Conservation (phyloP, 345 rosid genomes). For the Arabidopsis suecica region DNA sequence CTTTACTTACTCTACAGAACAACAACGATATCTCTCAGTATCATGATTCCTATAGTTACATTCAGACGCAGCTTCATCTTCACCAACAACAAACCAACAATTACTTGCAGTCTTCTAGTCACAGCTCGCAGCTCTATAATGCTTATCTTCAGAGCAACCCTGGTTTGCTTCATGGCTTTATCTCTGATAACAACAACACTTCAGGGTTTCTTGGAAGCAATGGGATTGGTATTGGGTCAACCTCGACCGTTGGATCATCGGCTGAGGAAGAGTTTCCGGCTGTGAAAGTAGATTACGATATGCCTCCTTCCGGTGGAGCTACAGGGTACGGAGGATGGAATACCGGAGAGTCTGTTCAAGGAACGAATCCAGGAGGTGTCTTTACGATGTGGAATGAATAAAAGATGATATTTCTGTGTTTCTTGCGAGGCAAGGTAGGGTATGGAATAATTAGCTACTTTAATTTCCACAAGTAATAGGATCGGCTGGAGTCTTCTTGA, state of each 20-base stretch:
- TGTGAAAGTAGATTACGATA: conserved; percentile 91
- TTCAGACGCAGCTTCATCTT: conserved; percentile 83
- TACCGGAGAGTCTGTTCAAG: conserved; percentile 69
- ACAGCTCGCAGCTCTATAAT: conserved; percentile 66
- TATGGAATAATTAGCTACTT: conserved; percentile 11
- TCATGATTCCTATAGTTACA: conserved; percentile 61
- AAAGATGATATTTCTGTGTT: conserved; percentile 8
- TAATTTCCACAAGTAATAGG: conserved; percentile 24
- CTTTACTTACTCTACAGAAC: conserved; percentile 70
- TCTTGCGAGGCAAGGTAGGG: conserved; percentile 37
- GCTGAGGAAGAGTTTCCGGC: conserved; percentile 61
- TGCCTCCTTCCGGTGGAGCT: conserved; percentile 53
- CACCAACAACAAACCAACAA: conserved; percentile 56
- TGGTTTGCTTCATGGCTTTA: conserved; percentile 67
- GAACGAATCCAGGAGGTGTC: conserved; percentile 71
- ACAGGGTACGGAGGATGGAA: conserved; percentile 75
- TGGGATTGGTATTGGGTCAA: conserved; percentile 60
- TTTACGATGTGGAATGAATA: conserved; percentile 94
- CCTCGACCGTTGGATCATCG: conserved; percentile 54
- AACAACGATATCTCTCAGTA: conserved; percentile 73
- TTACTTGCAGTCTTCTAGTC: conserved; percentile 55
- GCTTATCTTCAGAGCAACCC: conserved; percentile 75
- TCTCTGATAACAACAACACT: conserved; percentile 54
- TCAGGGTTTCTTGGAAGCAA: conserved; percentile 64
- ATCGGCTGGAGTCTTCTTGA: conserved; percentile 28